These are phyloP conservation scores for Zygosaccharomyces sapae DNA, from an alignment of 1,139 yeast genomes.

Conservation along the genomic window DNA sequence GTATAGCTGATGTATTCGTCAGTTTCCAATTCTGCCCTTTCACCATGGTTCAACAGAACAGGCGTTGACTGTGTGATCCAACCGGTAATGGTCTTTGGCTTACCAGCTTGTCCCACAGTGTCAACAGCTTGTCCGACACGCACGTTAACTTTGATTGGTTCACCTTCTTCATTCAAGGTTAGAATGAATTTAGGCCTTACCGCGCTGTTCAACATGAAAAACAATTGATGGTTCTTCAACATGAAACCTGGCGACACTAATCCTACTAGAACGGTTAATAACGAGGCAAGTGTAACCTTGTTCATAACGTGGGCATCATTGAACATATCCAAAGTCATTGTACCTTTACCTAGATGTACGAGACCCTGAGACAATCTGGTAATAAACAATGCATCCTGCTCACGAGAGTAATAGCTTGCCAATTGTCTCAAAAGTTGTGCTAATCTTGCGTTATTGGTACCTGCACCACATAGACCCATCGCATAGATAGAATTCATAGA, in stretches of 20 bases:
- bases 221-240: conserved; percentile 67
- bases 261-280: conserved; percentile 79
- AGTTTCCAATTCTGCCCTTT: conserved; percentile 88
- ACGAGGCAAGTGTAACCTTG: conserved; percentile 84
- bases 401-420: conserved; percentile 88
- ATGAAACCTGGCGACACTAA: conserved; percentile 74
- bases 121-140: conserved; percentile 99
- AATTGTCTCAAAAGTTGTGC: conserved; percentile 93
- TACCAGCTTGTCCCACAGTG: conserved; percentile 98
- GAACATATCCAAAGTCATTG: conserved; percentile 84
- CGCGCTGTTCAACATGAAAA: conserved; percentile 84
- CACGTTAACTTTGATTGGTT: conserved; percentile 90
- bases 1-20: conserved; percentile 86
- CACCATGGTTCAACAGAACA: conserved; percentile 86
- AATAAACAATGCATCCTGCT: conserved; percentile 85
- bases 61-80: conserved; percentile 99
- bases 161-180: conserved; percentile 84
- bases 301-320: conserved; percentile 84
- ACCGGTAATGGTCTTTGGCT: conserved; percentile 96
- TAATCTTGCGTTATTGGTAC: conserved; percentile 95
- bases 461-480: conserved; percentile 98
- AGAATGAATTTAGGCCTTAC: conserved; percentile 90
- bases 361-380: conserved; percentile 95
- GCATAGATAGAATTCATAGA: conserved; percentile 93
- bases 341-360: conserved; percentile 90